Base-by-base conservation (phyloP, 257 asterid genomes). In the Ligustrum vulgare region DNA sequence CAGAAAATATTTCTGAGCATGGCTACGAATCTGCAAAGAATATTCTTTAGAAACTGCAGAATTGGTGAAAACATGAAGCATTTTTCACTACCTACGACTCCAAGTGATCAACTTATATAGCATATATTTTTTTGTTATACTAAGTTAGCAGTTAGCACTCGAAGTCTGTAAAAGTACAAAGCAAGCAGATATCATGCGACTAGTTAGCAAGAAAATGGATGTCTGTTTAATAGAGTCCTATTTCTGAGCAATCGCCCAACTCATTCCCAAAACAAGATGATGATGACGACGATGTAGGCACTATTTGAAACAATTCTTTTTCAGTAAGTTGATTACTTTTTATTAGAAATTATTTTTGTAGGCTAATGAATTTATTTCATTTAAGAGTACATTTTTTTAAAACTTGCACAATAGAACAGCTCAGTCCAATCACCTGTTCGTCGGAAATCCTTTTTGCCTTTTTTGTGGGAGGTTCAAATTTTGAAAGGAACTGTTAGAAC, bases 1-100 rank as follows among this genome's bases (percentile, higher is more conserved):
- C 75, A 91, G 80, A 83, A 93, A 93, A 81, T 93, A 93, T 76
- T 93, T 93, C 87, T 93, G 98, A 34, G 98, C 97, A 78, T 93
- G 98, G 80, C 98, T 93, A 34, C 97, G 98, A 67, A 93, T 93
- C 98, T 93, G 97, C 83, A 85, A 69, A 74, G 79, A 69, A 22
- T 31, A 75, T 67, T 8, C 79, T 70, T 22, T 8, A 79, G 28
- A 20, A 4, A 23, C 33, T 10, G 67, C 15, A 0, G 15, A 3
- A 37, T 5, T 1, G 20, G 5, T 2, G 12, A 18, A 18, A 69
- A 37, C 22, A 41, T 34, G 76, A 5, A 35, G 74, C 69, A 74
- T 56, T 56, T 37, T 37, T 54, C 18, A 15, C 6, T 63, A 62
- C 43, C 62, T 45, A 45, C 12, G n/a, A 43, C 23, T 18, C 18